Evolutionary conservation across 495 filamentous ascomycete species (phyloP), one percentile per base, ranked within the genome.

Genomic region (Penicillium tannophilum): DNA sequence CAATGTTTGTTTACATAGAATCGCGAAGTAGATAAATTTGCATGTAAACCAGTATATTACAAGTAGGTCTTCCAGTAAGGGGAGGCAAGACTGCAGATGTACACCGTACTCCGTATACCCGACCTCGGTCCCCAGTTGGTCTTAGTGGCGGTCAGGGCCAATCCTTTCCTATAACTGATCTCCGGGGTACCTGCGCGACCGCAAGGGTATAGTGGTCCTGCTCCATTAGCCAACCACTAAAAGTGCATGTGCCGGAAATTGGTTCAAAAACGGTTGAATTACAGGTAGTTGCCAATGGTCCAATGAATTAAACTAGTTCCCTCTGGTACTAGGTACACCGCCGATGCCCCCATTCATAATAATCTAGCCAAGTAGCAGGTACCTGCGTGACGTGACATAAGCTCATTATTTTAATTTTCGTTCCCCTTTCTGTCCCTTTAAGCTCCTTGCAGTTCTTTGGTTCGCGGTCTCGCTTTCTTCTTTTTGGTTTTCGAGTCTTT

Each of bases 1-100:
- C 61, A 58, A 56, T 23, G 20, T 49, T 62, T 69, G 59, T 69
- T 69, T 71, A 67, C 55, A 41, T 59, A 11, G 11, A 23, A 31
- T 4, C 33, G 14, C 20, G 42, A 44, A 17, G 28, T 28, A 28
- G 28, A 7, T 28, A 28, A 28, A 28, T 28, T 3, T 17, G 16
- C 42, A 44, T 19, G 4, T 8, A 19, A 19, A 17, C n/a, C 12
- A 12, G 33, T 14, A 33, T 33, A 23, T 33, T 11, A 33, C 7
- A 8, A 8, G 10, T 14, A 11, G 12, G 33, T 14, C 31, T 39
- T 39, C 6, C 39, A 41, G 39, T 17, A 41, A 41, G 39, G 39
- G 39, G 39, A 41, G 14, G 16, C 9, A 36, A 36, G 12, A 8
- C 33, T 7, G 20, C 44, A 47, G 44, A 14, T 24, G 43, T 50